Percentiles rank a stretch among this genome's conserved stretches.
These are phyloP conservation scores for Talaromyces sp. DNA, from an alignment of 2,329 filamentous ascomycete species.

Conservation along the genomic window DNA sequence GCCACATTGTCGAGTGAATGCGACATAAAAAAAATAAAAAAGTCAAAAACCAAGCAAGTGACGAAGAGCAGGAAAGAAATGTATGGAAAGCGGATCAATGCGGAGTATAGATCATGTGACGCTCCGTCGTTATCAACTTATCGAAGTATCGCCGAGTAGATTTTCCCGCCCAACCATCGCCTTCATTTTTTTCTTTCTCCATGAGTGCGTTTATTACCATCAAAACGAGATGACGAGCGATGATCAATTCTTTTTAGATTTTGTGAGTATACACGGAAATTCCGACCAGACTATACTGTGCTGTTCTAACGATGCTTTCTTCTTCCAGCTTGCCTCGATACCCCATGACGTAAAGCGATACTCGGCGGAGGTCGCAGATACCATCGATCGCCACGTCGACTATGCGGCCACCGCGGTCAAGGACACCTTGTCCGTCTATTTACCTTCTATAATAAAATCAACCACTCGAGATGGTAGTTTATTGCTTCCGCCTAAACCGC, in stretches of 20 bases:
- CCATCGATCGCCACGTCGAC: slow-evolving; percentile 77
- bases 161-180: background rate
- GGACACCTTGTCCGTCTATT: slow-evolving; percentile 60
- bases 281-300: background rate
- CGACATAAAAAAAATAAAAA: background rate
- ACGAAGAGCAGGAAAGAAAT: background rate
- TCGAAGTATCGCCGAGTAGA: background rate
- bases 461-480: slow-evolving; percentile 27
- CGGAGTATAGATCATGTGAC: background rate
- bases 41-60: background rate
- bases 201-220: background rate
- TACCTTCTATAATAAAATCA: slow-evolving; percentile 63
- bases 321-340: slow-evolving; percentile 50
- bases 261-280: slow-evolving; percentile 51
- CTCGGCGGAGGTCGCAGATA: slow-evolving; percentile 68
- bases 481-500: slow-evolving; percentile 31
- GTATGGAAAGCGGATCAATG: background rate
- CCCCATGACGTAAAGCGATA: slow-evolving; percentile 65
- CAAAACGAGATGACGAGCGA: slow-evolving; percentile 64
- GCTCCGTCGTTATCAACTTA: background rate
- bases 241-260: slow-evolving; percentile 71
- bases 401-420: slow-evolving; percentile 65
- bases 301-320: slow-evolving; percentile 6
- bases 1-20: background rate
- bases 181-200: background rate